A percentile compares a stretch with the other conserved stretches of the same genome.
phyloP scores from a whole-genome alignment of 2,329 filamentous ascomycete genomes.

The Daldinia sp. region DNA sequence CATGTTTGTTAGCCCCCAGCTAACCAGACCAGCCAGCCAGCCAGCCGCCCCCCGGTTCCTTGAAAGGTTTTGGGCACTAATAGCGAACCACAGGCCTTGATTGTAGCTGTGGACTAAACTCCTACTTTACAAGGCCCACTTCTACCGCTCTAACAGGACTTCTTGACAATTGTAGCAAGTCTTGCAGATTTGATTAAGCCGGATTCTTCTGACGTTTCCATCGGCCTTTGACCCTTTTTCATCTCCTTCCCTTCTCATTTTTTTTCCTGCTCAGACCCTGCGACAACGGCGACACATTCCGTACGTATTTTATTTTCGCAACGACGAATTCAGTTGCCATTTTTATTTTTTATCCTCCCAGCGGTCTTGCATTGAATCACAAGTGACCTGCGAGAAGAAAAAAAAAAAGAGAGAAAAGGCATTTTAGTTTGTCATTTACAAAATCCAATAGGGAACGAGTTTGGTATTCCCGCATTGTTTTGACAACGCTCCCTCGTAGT shows the following conservation, averaged over 20 bases:
- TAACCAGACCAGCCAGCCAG: too few species aligned
- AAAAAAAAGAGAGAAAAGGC: neutral
- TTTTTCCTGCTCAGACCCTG: conserved; percentile 40
- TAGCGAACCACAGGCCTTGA: conserved; percentile 12
- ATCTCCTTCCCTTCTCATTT: conserved; percentile 35
- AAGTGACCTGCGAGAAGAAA: conserved; percentile 14
- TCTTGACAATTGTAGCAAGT: conserved; percentile 20
- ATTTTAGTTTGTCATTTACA: conserved; percentile 17
- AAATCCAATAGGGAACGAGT: conserved; percentile 10
- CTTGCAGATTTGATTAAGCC: conserved; percentile 30
- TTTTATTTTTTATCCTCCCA: conserved; percentile 21
- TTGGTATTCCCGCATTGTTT: conserved; percentile 33
- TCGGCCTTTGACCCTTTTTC: conserved; percentile 43
- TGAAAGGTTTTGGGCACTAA: conserved; percentile 9
- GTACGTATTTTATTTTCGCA: conserved; percentile 37
- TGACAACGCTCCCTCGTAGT: conserved; percentile 17
- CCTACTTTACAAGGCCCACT: neutral
- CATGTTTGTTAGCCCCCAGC: neutral
- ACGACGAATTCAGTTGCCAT: conserved; percentile 45
- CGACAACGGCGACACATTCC: conserved; percentile 43
- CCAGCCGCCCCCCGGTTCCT: conserved; percentile 12
- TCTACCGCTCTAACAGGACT: conserved; percentile 11
- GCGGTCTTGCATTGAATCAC: conserved; percentile 11
- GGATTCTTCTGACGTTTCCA: conserved; percentile 42
- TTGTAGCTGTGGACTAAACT: conserved; percentile 12